Evolutionary conservation across 805 yeast species (phyloP).

Genomic region (Teunomyces kruisii): DNA sequence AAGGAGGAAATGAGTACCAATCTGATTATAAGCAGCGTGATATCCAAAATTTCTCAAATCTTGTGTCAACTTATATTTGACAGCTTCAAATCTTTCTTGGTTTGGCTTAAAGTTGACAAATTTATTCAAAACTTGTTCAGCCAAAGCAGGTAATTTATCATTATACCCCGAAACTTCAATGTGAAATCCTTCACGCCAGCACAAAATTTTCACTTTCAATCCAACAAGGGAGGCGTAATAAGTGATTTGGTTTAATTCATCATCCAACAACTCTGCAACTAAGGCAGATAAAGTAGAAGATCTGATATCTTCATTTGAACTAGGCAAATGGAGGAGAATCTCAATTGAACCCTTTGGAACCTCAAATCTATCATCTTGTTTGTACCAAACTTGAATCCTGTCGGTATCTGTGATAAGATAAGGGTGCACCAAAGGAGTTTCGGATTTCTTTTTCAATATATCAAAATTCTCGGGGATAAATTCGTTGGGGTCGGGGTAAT

Average conservation of each 20-base stretch:
- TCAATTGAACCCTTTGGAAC: slow-evolving; percentile 82
- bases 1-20: slow-evolving; percentile 59
- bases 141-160: slow-evolving; percentile 68
- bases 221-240: slow-evolving; percentile 88
- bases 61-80: slow-evolving; percentile 63
- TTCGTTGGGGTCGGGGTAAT: slow-evolving; percentile 70
- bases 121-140: slow-evolving; percentile 58
- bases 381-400: slow-evolving; percentile 73
- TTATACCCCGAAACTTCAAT: slow-evolving; percentile 76
- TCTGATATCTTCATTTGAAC: slow-evolving; percentile 56
- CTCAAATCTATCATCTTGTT: slow-evolving; percentile 84
- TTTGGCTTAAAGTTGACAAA: slow-evolving; percentile 51
- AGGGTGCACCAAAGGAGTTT: slow-evolving; percentile 53
- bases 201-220: slow-evolving; percentile 53
- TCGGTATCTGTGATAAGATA: slow-evolving; percentile 53
- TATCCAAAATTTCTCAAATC: slow-evolving; percentile 67
- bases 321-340: slow-evolving; percentile 64
- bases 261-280: slow-evolving; percentile 70
- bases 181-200: slow-evolving; percentile 69
- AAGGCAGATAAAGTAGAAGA: slow-evolving; percentile 59
- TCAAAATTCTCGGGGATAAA: slow-evolving; percentile 80
- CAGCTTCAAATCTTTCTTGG: slow-evolving; percentile 60
- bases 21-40: slow-evolving; percentile 76
- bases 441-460: slow-evolving; percentile 45
- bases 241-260: slow-evolving; percentile 69